A percentile compares a stretch with the other conserved stretches of the same genome.
phyloP scores from a whole-genome alignment of 2,329 filamentous ascomycete genomes.

The Diplodia mutila region DNA sequence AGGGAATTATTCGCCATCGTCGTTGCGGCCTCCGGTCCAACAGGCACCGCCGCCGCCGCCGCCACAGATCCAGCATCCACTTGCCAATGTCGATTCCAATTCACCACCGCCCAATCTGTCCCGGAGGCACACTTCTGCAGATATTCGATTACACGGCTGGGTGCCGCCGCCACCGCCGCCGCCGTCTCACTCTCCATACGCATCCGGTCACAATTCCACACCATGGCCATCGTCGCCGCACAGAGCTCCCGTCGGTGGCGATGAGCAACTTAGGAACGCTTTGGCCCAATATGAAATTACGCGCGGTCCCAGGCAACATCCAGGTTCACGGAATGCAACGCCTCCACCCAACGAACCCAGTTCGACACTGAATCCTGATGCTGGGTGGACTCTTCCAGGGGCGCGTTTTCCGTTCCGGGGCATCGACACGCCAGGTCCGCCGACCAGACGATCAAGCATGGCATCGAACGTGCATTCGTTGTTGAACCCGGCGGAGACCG shows the following conservation, averaged over 20 bases:
- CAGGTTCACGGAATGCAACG: conserved; percentile 57
- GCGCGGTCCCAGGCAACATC: conserved; percentile 53
- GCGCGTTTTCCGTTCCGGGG: conserved; percentile 54
- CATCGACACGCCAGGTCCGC: conserved; percentile 59
- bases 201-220: conserved; percentile 63
- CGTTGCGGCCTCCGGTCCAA: conserved; percentile 72
- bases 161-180: conserved; percentile 51
- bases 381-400: conserved; percentile 60
- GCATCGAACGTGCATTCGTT: conserved; percentile 70
- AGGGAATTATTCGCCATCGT: conserved; percentile 69
- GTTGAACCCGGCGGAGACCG: conserved; percentile 70
- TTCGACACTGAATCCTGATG: conserved; percentile 56
- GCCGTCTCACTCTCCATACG: conserved; percentile 65
- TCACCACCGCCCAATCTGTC: conserved; percentile 69
- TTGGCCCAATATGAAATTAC: conserved; percentile 69
- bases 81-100: conserved; percentile 55
- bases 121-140: conserved; percentile 89
- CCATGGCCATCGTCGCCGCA: conserved; percentile 72
- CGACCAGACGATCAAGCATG: conserved; percentile 72
- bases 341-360: conserved; percentile 55
- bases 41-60: conserved; percentile 68
- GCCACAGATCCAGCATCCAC: conserved; percentile 64
- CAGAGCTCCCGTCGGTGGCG: conserved; percentile 51
- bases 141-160: conserved; percentile 74
- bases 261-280: conserved; percentile 74